These are phyloP conservation scores for Turnera subulata DNA, from an alignment of 345 rosid genomes.

Conservation along the genomic window DNA sequence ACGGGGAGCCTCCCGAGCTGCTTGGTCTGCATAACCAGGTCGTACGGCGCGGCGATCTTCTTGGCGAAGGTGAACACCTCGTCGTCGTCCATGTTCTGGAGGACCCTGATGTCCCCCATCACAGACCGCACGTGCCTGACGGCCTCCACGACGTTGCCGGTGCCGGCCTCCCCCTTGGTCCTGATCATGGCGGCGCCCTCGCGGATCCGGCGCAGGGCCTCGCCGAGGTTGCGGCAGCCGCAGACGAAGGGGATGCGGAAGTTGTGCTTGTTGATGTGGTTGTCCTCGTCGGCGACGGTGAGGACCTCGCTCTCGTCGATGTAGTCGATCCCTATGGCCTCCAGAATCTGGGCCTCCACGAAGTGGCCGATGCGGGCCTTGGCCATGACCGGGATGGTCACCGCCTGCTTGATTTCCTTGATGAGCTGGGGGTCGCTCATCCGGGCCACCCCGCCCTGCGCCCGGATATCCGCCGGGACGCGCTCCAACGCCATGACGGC, in stretches of 20 bases:
- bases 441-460: constrained; percentile 29
- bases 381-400: constrained; percentile 30
- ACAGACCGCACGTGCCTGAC: constrained; percentile 79
- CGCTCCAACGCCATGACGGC: constrained; percentile 29
- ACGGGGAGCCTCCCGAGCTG: constrained; percentile 28
- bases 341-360: constrained; percentile 27
- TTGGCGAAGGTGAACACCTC: constrained; percentile 69
- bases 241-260: constrained; percentile 80
- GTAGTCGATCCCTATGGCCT: constrained; percentile 62
- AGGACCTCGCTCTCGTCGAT: constrained; percentile 79
- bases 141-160: constrained; percentile 72
- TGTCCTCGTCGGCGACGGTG: constrained; percentile 67
- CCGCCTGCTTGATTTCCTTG: constrained; percentile 25
- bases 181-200: constrained; percentile 89
- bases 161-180: constrained; percentile 84
- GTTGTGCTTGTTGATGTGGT: constrained; percentile 80
- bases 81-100: constrained; percentile 72
- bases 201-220: constrained; percentile 64
- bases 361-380: constrained; percentile 29
- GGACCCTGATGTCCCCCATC: constrained; percentile 57
- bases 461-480: constrained; percentile 27
- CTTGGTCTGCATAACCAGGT: constrained; percentile 31
- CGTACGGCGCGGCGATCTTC: constrained; percentile 37
- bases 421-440: constrained; percentile 31
- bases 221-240: constrained; percentile 77